These are phyloP conservation scores for Arthrinium phaeospermum DNA, from an alignment of 2,329 filamentous ascomycete species.

Conservation along the genomic window DNA sequence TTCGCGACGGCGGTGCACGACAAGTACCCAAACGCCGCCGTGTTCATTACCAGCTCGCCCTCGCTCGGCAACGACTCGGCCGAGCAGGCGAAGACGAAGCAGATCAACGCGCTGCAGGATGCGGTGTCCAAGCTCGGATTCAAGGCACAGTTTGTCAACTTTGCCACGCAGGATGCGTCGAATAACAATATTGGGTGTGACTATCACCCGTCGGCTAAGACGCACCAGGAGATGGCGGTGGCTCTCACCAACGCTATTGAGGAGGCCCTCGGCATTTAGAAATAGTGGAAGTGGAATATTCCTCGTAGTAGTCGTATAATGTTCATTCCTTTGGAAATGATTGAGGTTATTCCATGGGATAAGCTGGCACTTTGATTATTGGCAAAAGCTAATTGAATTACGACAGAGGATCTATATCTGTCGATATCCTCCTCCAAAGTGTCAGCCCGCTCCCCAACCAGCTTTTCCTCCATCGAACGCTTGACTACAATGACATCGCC, in stretches of 20 bases:
- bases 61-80: conserved; percentile 43
- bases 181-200: conserved; percentile 46
- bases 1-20: conserved; percentile 41
- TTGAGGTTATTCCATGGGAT: too few relatives aligned
- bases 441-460: too few relatives aligned
- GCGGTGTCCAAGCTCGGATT: conserved; percentile 40
- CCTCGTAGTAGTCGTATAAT: too few relatives aligned
- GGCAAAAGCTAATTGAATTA: too few relatives aligned
- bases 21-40: conserved; percentile 42
- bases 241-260: conserved; percentile 37
- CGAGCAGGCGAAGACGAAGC: conserved; percentile 45
- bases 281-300: not conserved
- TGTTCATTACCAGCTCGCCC: conserved; percentile 48
- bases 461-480: too few relatives aligned
- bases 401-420: too few relatives aligned
- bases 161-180: conserved; percentile 43
- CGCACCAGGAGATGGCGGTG: conserved; percentile 39
- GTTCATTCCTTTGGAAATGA: too few relatives aligned
- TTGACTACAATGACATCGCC: too few relatives aligned
- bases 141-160: conserved; percentile 46
- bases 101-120: conserved; percentile 41
- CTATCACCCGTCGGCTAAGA: conserved; percentile 48
- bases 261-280: not conserved
- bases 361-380: too few relatives aligned
- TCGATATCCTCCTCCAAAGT: too few relatives aligned